A percentile compares a stretch with the other conserved stretches of the same genome.
These are phyloP conservation scores for Ulmus americana DNA, from an alignment of 331 rosid genomes.

Conservation along the genomic window DNA sequence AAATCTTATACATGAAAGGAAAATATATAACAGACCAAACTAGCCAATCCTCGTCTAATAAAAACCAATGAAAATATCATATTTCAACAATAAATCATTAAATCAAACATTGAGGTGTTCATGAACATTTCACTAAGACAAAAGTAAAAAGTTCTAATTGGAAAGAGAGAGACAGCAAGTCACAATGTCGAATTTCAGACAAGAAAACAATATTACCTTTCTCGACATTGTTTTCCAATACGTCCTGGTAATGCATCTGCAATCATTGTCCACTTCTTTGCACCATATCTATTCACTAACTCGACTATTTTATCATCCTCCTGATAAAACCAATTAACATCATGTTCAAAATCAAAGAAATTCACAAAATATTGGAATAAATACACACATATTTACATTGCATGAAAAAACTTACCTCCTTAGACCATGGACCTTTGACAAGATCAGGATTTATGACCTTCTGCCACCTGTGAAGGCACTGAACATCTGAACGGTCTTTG, in stretches of 20 bases:
- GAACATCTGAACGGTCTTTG: slow-evolving; percentile 96
- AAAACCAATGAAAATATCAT: not conserved
- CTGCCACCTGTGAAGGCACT: slow-evolving; percentile 99
- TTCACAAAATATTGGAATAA: slow-evolving; percentile 17
- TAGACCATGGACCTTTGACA: slow-evolving; percentile 98
- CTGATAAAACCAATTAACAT: slow-evolving; percentile 27
- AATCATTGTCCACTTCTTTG: slow-evolving; percentile 95
- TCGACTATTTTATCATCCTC: slow-evolving; percentile 80
- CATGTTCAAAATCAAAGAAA: slow-evolving; percentile 11
- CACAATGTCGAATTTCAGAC: not conserved
- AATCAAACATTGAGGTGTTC: not conserved
- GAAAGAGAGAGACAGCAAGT: not conserved
- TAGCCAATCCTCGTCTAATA: not conserved
- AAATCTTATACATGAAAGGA: not conserved
- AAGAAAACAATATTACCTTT: slow-evolving; percentile 53
- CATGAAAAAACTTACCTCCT: slow-evolving; percentile 52
- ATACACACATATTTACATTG: not conserved
- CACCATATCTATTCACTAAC: slow-evolving; percentile 71
- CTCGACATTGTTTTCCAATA: slow-evolving; percentile 97
- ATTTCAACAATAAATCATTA: not conserved
- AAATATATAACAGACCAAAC: not conserved
- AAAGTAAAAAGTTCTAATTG: not conserved
- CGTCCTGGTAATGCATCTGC: slow-evolving; percentile 94
- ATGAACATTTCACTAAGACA: not conserved
- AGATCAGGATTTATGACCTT: slow-evolving; percentile 96